Base-by-base conservation (phyloP, 192 early-diverging fungal species). In the Funneliformis geosporum region DNA sequence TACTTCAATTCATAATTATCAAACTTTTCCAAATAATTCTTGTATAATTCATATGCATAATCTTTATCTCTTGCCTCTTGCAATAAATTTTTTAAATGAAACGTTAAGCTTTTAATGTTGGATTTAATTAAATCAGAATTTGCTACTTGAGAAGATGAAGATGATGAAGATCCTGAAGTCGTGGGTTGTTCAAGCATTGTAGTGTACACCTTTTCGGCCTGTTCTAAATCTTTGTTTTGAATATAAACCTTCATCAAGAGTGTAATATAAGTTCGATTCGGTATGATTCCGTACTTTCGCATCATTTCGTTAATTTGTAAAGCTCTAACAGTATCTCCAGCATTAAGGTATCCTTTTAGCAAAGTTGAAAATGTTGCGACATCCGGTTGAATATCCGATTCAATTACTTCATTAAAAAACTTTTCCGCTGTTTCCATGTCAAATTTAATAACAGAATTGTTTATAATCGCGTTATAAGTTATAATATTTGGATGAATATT, bases 391-490 rank as follows among this genome's bases (percentile, higher is more conserved):
- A 85, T 50, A 25, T 81, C 83, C 6, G 77, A 79, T 4, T 69
- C 42, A 10, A 78, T 39, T 55, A 87, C 62, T 60, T 84, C 80
- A 8, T 39, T 50, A 75, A 80, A 83, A 50, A 85, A 83, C 12
- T 74, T 73, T 12, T 82, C 47, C 8, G 81, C 83, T 14, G 81
- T 76, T 23, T 80, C 72, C 47, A 87, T 85, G 60, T 87, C 81
- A 4, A 82, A 42, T 59, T 82, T 79, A 28, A 64, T 27, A 4
- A 75, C 68, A 14, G 81, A 79, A 65, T 87, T 81, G 25, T 82
- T 71, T 78, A 87, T 84, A 44, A 87, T 60, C 9, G 80, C 70
- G 64, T 87, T 87, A 75, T 85, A 87, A 16, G 81, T 85, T 6
- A 78, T 83, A 2, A 83, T 44, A 46, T 78, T 82, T 18, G 86